Evolutionary conservation across 2,329 filamentous ascomycete species (phyloP), one percentile per base, ranked within the genome.

Genomic region (Paracoccidioides brasiliensis): DNA sequence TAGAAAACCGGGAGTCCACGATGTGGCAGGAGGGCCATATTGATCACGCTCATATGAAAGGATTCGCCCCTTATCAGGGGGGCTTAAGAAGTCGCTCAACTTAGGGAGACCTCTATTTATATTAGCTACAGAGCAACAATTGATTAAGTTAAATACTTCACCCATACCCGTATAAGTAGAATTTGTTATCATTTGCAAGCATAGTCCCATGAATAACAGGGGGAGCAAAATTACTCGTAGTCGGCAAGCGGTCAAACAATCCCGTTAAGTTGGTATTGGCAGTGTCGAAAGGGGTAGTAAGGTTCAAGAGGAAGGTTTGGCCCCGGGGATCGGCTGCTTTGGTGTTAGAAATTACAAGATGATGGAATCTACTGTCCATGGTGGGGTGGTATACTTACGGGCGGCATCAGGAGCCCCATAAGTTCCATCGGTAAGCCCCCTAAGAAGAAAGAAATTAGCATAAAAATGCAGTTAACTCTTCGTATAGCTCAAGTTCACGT

Each of bases 141-240:
- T 40, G 12, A 5, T 33, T 52, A 30, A 40, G 22, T 44, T 12
- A 9, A n/a, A 40, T 45, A n/a, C 6, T n/a, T 48, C 6, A 35
- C 15, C 32, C 61, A n/a, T 54, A 71, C 70, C 84, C 85, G 54
- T 83, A 88, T 2, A 83, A 72, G 61, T 77, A 82, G 62, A 82
- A 82, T 57, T 84, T 77, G 51, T 76, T 70, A 56, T 86, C 72
- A 61, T 86, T 88, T 50, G 76, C 77, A 37, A 88, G 77, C 70
- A 88, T 78, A 6, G 74, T 79, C 2, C 85, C 85, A 57, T 85
- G 82, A 14, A 74, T 58, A 58, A 79, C 85, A 60, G 79, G 79
- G 0, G 81, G 81, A 0, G 75, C 74, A 46, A 77, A 58, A 58
- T 78, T 79, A 59, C 77, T 80, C 0, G 73, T 74, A 58, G 81